Percentiles rank a stretch among this genome's conserved stretches.
Conservation (phyloP, 768 basidiomycete species). For the Sarcodon sp. region DNA sequence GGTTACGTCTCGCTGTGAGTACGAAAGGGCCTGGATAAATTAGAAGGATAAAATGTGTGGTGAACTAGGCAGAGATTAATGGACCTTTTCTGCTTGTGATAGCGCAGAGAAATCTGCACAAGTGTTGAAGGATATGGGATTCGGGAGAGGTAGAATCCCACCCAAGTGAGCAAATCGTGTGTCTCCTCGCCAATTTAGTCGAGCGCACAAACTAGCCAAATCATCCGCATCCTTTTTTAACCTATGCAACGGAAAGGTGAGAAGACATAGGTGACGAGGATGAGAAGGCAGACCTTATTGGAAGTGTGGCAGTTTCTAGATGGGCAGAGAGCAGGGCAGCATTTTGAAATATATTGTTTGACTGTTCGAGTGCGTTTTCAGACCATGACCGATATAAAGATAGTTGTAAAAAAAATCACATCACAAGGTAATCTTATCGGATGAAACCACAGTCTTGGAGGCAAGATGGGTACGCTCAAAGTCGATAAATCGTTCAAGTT, state of each 20-base stretch:
- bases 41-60: neutral
- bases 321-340: constrained; percentile 24
- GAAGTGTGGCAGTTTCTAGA: constrained; percentile 21
- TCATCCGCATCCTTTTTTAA: constrained; percentile 21
- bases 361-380: constrained; percentile 8
- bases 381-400: no score
- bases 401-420: no score
- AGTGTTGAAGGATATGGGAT: constrained; percentile 13
- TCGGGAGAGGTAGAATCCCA: constrained; percentile 36
- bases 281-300: constrained; percentile 13
- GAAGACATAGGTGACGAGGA: neutral
- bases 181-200: constrained; percentile 39
- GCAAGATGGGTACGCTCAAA: constrained; percentile 17
- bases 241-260: neutral
- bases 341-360: constrained; percentile 14
- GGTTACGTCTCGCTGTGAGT: constrained; percentile 38
- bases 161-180: constrained; percentile 42
- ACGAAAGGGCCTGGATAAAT: constrained; percentile 8
- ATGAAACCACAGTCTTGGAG: constrained; percentile 13
- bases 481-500: constrained; percentile 16
- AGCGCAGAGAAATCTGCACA: constrained; percentile 28
- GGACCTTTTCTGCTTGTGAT: constrained; percentile 6
- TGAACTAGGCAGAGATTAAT: neutral
- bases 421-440: no score
- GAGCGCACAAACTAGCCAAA: constrained; percentile 29